Evolutionary conservation across 495 filamentous ascomycete genomes (phyloP).

Genomic region (Penicillium salamii): DNA sequence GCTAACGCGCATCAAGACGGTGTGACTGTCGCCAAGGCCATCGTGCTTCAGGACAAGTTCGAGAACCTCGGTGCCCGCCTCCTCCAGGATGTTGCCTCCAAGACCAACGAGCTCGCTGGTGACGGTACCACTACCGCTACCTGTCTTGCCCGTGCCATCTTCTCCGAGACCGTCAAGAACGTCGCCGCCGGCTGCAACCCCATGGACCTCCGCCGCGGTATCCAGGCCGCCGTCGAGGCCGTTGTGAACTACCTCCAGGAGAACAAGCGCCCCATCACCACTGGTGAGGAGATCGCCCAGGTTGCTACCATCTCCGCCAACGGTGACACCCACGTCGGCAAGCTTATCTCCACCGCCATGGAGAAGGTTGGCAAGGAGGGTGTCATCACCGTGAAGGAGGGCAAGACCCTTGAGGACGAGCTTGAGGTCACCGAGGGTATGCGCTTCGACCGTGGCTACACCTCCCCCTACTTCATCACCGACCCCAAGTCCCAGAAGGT

Average conservation of each 20-base stretch:
- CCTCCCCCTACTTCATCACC: constrained; percentile 99
- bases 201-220: constrained; percentile 96
- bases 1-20: constrained; percentile 54
- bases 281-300: constrained; percentile 94
- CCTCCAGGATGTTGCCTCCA: constrained; percentile 95
- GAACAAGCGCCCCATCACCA: constrained; percentile 96
- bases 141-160: constrained; percentile 95
- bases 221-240: constrained; percentile 91
- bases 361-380: constrained; percentile 99
- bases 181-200: constrained; percentile 99
- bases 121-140: constrained; percentile 98
- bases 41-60: constrained; percentile 96
- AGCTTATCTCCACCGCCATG: constrained; percentile 96
- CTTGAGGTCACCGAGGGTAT: constrained; percentile 99
- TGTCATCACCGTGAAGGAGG: constrained; percentile 99
- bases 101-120: constrained; percentile 98
- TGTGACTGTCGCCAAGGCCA: constrained; percentile 90
- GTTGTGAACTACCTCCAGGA: constrained; percentile 89
- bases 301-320: constrained; percentile 98
- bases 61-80: constrained; percentile 97
- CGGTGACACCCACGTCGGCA: constrained; percentile 92
- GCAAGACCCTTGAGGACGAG: constrained; percentile 97
- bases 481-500: constrained; percentile 98
- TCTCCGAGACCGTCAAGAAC: constrained; percentile 99
- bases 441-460: constrained; percentile 98